These are phyloP conservation scores for Musa troglodytarum DNA, from an alignment of 176 grass and related monocot genomes.

Conservation along the genomic window DNA sequence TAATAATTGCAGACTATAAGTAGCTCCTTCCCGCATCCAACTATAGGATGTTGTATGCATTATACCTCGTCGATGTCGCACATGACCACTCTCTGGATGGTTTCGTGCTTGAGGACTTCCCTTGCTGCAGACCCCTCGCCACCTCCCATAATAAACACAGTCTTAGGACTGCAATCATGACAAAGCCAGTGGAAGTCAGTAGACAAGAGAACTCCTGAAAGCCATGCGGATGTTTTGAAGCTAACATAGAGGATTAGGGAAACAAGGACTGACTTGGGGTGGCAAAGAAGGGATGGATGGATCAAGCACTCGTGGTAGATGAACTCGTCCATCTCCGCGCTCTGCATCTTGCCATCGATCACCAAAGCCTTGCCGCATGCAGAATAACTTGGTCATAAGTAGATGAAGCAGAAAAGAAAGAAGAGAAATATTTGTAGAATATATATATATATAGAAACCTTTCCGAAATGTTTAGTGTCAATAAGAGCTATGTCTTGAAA, in stretches of 20 bases:
- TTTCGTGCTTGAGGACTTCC: slow-evolving; percentile 48
- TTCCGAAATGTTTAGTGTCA: slow-evolving; percentile 76
- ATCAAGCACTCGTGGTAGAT: slow-evolving; percentile 72
- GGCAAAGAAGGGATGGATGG: slow-evolving; percentile 59
- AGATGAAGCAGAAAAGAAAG: background rate
- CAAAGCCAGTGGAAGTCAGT: background rate
- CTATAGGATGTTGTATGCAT: background rate
- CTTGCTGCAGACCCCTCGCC: slow-evolving; percentile 68
- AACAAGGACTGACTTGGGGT: slow-evolving; percentile 30
- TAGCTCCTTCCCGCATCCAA: background rate
- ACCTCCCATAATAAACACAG: slow-evolving; percentile 72
- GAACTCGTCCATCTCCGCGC: slow-evolving; percentile 68
- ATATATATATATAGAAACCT: slow-evolving; percentile 25
- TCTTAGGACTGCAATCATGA: slow-evolving; percentile 37
- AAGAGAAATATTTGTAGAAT: background rate
- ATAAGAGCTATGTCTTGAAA: slow-evolving; percentile 71
- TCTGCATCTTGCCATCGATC: slow-evolving; percentile 86
- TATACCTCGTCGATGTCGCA: slow-evolving; percentile 65
- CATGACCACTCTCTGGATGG: slow-evolving; percentile 41
- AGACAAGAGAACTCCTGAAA: no score
- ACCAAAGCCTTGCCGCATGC: slow-evolving; percentile 33
- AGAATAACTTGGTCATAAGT: background rate
- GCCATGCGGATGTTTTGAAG: no score
- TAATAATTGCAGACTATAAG: background rate
- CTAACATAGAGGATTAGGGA: background rate